phyloP scores from a whole-genome alignment of 1,284 basidiomycete species.

The Xerocomus tenax region DNA sequence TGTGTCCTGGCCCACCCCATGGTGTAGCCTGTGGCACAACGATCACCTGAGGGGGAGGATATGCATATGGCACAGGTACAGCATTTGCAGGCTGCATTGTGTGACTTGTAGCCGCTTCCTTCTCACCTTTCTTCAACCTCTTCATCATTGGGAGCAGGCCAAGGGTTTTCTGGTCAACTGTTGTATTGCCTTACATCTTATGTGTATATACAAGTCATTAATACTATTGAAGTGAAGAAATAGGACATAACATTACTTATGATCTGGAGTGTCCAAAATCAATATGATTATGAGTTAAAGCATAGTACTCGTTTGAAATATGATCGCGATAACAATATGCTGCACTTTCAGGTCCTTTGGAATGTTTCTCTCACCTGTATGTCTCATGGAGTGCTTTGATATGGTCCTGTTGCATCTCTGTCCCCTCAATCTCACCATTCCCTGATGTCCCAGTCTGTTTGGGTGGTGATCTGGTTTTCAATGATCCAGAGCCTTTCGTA shows the following conservation, averaged over 20 bases:
- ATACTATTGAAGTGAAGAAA: background rate
- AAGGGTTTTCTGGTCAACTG: background rate
- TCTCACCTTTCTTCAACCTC: background rate
- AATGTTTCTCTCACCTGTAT: background rate
- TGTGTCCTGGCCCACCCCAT: background rate
- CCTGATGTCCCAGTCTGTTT: no score
- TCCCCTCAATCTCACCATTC: background rate
- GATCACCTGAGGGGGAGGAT: background rate
- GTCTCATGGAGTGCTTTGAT: background rate
- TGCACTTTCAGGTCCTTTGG: background rate
- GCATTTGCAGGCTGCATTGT: background rate
- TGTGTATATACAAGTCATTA: background rate
- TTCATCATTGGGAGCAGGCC: background rate
- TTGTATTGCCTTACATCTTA: background rate
- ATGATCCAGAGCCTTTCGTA: background rate
- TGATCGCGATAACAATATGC: background rate
- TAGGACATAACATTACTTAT: background rate
- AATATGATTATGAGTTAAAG: background rate
- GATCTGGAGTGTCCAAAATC: background rate
- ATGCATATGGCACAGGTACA: background rate
- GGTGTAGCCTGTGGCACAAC: background rate
- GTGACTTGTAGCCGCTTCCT: background rate
- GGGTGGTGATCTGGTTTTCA: no score
- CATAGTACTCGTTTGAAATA: background rate
- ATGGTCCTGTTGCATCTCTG: background rate